phyloP scores from a whole-genome alignment of 2,329 filamentous ascomycete species.

The Penicillium sp. region DNA sequence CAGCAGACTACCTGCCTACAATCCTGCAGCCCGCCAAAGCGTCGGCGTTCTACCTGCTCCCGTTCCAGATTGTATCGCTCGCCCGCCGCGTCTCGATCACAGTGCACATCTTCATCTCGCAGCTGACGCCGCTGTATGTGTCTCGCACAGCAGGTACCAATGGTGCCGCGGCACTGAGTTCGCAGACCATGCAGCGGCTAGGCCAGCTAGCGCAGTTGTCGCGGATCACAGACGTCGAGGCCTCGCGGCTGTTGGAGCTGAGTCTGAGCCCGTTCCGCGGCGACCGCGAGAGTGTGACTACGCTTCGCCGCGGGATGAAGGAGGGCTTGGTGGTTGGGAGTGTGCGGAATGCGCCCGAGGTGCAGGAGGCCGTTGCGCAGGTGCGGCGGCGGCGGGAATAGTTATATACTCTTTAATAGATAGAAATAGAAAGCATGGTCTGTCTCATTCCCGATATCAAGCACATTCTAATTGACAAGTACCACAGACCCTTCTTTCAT shows the following conservation, averaged over 20 bases:
- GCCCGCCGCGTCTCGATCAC: constrained; percentile 73
- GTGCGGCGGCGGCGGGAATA: constrained; percentile 56
- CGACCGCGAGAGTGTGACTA: constrained; percentile 61
- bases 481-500: no score
- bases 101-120: constrained; percentile 75
- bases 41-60: constrained; percentile 56
- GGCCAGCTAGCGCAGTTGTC: constrained; percentile 62
- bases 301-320: constrained; percentile 68
- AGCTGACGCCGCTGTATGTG: constrained; percentile 65
- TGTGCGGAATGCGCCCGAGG: constrained; percentile 73
- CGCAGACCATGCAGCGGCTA: constrained; percentile 59
- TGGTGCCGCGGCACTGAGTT: constrained; percentile 29
- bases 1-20: constrained; percentile 27
- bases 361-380: constrained; percentile 70
- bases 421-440: no score
- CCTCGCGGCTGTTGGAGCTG: constrained; percentile 65
- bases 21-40: constrained; percentile 25
- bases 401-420: no score
- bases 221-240: constrained; percentile 63
- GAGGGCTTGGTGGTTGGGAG: constrained; percentile 88
- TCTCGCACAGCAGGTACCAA: constrained; percentile 27
- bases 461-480: no score
- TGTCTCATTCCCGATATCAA: no score
- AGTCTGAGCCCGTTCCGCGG: constrained; percentile 77
- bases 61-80: constrained; percentile 77